Evolutionary conservation across 495 filamentous ascomycete species (phyloP).

Genomic region (Pyronema domesticum): DNA sequence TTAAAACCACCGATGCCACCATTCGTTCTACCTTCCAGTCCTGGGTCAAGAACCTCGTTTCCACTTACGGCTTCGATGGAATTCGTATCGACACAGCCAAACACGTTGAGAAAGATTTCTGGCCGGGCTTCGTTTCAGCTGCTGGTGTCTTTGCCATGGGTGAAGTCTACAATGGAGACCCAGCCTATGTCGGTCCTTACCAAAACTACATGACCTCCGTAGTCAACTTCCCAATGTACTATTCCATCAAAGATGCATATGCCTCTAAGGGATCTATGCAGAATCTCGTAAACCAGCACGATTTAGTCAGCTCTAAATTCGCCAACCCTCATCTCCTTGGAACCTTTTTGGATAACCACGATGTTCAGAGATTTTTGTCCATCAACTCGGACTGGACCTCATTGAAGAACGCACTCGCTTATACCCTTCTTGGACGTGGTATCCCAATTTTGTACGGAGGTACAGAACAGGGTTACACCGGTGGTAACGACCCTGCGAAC

Average conservation of each 20-base stretch:
- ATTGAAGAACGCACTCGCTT: slow-evolving; percentile 51
- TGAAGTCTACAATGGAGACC: slow-evolving; percentile 49
- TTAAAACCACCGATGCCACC: slow-evolving; percentile 42
- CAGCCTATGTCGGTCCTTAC: slow-evolving; percentile 44
- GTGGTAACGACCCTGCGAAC: slow-evolving; percentile 41
- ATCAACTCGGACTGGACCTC: slow-evolving; percentile 38
- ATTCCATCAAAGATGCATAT: slow-evolving; percentile 41
- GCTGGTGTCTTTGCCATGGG: slow-evolving; percentile 56
- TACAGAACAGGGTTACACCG: slow-evolving; percentile 34
- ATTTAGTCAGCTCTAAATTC: slow-evolving; percentile 17
- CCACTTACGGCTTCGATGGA: slow-evolving; percentile 59
- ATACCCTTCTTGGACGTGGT: slow-evolving; percentile 29
- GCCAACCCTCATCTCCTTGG: slow-evolving; percentile 35
- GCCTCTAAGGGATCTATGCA: slow-evolving; percentile 40
- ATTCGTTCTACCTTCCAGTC: slow-evolving; percentile 41
- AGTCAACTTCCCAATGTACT: slow-evolving; percentile 57
- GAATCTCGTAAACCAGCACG: slow-evolving; percentile 34
- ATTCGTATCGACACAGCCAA: slow-evolving; percentile 60
- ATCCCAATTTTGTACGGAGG: slow-evolving; percentile 24
- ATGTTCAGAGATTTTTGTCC: slow-evolving; percentile 48
- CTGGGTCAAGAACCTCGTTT: slow-evolving; percentile 48
- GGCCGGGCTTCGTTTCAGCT: slow-evolving; percentile 41
- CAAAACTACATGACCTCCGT: slow-evolving; percentile 45
- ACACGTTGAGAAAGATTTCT: slow-evolving; percentile 56
- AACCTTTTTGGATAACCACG: slow-evolving; percentile 67